Percentiles rank a stretch among this genome's conserved stretches.
Evolutionary conservation across 2,329 filamentous ascomycete species (phyloP).

Genomic region (Colletotrichum sp.): DNA sequence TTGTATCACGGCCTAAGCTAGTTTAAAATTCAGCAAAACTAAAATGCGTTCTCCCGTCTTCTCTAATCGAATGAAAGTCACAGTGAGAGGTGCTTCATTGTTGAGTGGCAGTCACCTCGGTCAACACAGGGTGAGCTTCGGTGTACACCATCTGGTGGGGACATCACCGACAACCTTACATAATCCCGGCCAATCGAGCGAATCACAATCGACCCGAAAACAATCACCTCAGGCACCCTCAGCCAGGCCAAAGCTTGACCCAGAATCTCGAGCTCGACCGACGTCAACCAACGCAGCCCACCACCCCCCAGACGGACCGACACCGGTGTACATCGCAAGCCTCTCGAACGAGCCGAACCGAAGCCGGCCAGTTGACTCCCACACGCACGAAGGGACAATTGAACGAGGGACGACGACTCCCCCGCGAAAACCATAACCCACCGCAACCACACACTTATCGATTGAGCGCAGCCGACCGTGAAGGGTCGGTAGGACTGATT

Average conservation of each 20-base stretch:
- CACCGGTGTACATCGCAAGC: neutral
- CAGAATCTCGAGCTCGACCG: constrained; percentile 11
- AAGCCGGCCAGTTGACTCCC: neutral
- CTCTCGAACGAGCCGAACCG: neutral
- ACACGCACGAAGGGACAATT: neutral
- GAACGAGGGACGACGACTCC: neutral
- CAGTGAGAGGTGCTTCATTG: neutral
- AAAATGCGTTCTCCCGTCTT: neutral
- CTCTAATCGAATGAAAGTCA: neutral
- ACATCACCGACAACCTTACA: neutral
- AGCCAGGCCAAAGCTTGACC: constrained; percentile 12
- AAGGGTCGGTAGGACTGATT: constrained; percentile 22
- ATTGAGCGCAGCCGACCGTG: constrained; percentile 18
- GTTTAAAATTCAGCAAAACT: neutral
- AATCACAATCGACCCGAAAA: constrained; percentile 15
- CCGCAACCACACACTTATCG: neutral
- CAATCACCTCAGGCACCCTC: constrained; percentile 9
- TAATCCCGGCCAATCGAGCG: constrained; percentile 14
- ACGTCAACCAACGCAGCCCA: neutral
- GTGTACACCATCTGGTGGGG: neutral
- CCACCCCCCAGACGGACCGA: neutral
- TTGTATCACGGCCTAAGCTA: neutral
- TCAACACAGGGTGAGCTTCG: neutral
- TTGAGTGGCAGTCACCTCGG: neutral
- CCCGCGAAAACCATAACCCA: neutral